Base-by-base conservation (phyloP, 2,329 filamentous ascomycete genomes). In the Cadophora malorum region DNA sequence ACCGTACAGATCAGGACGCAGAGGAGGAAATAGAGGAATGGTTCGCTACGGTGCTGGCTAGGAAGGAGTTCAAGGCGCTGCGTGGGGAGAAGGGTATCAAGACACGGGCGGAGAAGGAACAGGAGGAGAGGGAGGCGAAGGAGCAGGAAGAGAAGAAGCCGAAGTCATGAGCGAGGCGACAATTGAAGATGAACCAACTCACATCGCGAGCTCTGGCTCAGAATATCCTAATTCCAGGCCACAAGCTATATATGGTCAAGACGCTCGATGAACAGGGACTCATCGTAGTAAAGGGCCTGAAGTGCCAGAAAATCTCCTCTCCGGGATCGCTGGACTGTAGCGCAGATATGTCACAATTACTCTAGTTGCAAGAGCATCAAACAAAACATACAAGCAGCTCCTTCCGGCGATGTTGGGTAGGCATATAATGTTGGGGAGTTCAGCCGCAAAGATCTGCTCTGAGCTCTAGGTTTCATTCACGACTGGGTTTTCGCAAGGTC, bases 1-100 rank as follows among this genome's bases (percentile, higher is more conserved):
- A 60, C 1, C 31, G 25, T 14, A 78, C 76, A 5, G 80, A 86
- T 75, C 78, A 82, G 70, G 83, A 85, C 75, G 84, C 86, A 67
- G 86, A 91, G 81, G 80, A 82, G 72, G 84, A 90, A 75, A 80
- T 90, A 69, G 86, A 89, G 77, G 83, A 88, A 80, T 85, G 88
- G 85, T 79, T 90, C 79, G 81, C 85, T 71, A 80, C 86, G 77
- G 71, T 88, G 33, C 83, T 93, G 70, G 83, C 86, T 65, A 87
- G 86, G 70, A 86, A 85, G 70, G 84, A 85, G 67, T 77, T 82
- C 73, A 82, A 78, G 74, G 66, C 69, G 3, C 53, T 73, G n/a
- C 59, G 70, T 4, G 67, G 66, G 16, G 67, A 72, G 50, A 66
- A 69, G 35, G 65, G 61, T 10, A 62, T 70, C 33, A 68, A 68